These are phyloP conservation scores for Globisporangium parvum DNA, from an alignment of 352 stramenopile genomes.

Conservation along the genomic window DNA sequence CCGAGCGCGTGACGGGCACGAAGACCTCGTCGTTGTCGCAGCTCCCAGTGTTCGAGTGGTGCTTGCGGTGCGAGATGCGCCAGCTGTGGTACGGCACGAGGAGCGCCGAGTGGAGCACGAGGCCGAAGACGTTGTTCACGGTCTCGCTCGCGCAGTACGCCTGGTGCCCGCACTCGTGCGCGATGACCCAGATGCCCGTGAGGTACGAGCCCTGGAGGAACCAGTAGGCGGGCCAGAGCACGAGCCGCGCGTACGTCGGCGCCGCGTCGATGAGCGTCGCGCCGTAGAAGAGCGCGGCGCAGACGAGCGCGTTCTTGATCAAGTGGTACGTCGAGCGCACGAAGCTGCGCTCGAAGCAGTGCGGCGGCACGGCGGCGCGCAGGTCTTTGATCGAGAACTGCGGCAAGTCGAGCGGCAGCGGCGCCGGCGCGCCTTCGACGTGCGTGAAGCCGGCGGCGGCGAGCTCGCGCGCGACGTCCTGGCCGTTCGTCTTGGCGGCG, in stretches of 20 bases:
- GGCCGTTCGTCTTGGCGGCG: constrained; percentile 18
- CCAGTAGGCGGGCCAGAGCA: constrained; percentile 94
- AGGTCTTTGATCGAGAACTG: constrained; percentile 88
- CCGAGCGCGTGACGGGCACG: constrained; percentile 82
- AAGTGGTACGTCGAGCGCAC: constrained; percentile 90
- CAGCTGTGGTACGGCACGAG: constrained; percentile 99
- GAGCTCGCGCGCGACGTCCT: constrained; percentile 32
- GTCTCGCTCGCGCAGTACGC: constrained; percentile 92
- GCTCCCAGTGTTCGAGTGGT: constrained; percentile 94
- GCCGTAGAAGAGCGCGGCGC: constrained; percentile 84
- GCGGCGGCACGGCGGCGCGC: constrained; percentile 86
- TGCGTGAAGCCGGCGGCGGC: constrained; percentile 64
- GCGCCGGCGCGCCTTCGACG: constrained; percentile 63
- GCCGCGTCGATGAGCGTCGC: constrained; percentile 67
- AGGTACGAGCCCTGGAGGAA: constrained; percentile 97
- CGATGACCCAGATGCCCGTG: constrained; percentile 96
- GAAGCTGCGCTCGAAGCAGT: constrained; percentile 96
- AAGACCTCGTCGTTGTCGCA: constrained; percentile 98
- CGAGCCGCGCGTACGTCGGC: constrained; percentile 8
- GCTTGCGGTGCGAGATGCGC: constrained; percentile 93
- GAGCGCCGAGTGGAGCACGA: constrained; percentile 95
- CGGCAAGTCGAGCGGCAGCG: constrained; percentile 75
- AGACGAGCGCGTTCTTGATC: constrained; percentile 88
- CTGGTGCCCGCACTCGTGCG: constrained; percentile 97
- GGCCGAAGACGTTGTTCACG: constrained; percentile 95